phyloP scores from a whole-genome alignment of 1,284 basidiomycete species.

The Puccinia brachypodii region DNA sequence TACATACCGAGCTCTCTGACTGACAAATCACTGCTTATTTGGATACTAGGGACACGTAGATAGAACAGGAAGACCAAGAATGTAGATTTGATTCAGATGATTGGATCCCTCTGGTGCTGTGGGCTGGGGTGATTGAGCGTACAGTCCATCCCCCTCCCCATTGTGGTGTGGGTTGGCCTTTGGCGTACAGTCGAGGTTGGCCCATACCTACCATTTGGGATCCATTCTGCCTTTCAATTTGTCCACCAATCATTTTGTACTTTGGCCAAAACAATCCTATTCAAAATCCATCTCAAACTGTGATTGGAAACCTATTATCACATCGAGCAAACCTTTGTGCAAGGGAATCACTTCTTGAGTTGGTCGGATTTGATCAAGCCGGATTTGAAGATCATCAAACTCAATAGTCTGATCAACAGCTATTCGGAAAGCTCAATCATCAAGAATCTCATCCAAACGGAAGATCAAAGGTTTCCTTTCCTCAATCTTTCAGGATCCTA shows the following conservation, averaged over 20 bases:
- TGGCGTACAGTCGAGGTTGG: no score
- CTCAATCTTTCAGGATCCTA: no score
- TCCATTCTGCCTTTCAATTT: no score
- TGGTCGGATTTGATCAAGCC: slow-evolving; percentile 75
- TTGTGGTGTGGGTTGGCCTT: no score
- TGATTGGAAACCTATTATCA: slow-evolving; percentile 81
- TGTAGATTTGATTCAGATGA: slow-evolving; percentile 81
- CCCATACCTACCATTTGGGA: no score
- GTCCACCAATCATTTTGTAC: slow-evolving; percentile 85
- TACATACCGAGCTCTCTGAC: neutral
- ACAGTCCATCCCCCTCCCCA: no score
- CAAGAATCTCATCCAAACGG: slow-evolving; percentile 63
- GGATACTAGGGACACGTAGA: slow-evolving; percentile 83
- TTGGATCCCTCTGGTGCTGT: no score
- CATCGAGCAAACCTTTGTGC: slow-evolving; percentile 62
- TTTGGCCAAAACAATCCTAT: slow-evolving; percentile 78
- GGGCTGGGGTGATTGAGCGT: no score
- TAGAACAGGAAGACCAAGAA: slow-evolving; percentile 75
- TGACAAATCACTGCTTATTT: neutral
- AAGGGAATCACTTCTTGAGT: slow-evolving; percentile 51
- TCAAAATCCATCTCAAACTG: slow-evolving; percentile 84
- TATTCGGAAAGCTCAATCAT: slow-evolving; percentile 70
- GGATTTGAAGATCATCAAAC: slow-evolving; percentile 81
- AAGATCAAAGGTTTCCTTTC: slow-evolving; percentile 65
- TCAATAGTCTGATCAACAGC: slow-evolving; percentile 76